phyloP scores from a whole-genome alignment of 192 early-diverging fungal genomes.

The Entophlyctis luteolus region DNA sequence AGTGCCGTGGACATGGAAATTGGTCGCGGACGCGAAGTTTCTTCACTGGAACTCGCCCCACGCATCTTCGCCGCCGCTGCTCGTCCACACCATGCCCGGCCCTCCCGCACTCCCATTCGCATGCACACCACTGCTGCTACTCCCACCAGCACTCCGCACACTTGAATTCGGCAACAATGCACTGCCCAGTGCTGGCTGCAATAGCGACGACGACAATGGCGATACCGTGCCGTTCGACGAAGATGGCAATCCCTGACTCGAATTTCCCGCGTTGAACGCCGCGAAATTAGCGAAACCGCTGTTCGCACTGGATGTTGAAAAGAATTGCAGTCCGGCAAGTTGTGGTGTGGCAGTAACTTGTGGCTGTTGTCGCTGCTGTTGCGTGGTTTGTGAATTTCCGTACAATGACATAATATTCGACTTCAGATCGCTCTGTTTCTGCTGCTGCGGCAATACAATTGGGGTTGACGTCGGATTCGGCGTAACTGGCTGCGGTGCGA shows the following conservation, averaged over 20 bases:
- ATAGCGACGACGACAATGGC: background rate
- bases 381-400: background rate
- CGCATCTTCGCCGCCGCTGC: slow-evolving; percentile 11
- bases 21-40: too few relatives aligned
- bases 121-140: slow-evolving; percentile 14
- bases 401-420: slow-evolving; percentile 11
- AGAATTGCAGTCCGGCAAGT: background rate
- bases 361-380: slow-evolving; percentile 16
- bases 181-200: slow-evolving; percentile 11
- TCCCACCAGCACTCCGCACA: slow-evolving; percentile 3
- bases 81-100: background rate
- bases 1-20: too few relatives aligned
- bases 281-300: slow-evolving; percentile 20
- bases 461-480: too few relatives aligned
- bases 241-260: background rate
- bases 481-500: too few relatives aligned
- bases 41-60: slow-evolving; percentile 44
- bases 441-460: slow-evolving; percentile 7
- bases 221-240: background rate
- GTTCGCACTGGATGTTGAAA: background rate
- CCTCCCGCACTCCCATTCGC: background rate
- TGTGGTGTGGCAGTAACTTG: background rate
- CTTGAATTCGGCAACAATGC: background rate
- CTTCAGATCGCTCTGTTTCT: background rate
- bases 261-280: background rate